Base-by-base conservation (phyloP, 495 filamentous ascomycete species). In the Pseudevernia furfuracea region DNA sequence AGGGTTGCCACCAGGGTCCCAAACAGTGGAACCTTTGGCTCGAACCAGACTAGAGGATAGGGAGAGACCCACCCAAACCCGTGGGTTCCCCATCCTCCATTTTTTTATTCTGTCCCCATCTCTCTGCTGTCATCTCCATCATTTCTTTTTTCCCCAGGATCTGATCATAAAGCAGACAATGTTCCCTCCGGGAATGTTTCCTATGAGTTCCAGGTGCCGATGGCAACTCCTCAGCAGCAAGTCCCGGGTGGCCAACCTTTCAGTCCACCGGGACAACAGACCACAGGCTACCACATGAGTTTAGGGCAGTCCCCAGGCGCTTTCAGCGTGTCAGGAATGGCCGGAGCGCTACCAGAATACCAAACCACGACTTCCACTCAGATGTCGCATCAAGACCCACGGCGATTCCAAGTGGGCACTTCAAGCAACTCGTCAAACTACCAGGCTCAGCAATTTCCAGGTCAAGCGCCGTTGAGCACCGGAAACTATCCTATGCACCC, bases 241-340 rank as follows among this genome's bases (percentile, higher is more conserved):
- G 62, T 68, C 56, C 58, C 65, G 49, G 44, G 70, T 61, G 71
- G 68, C 43, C 70, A 68, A 70, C 30, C 69, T 62, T 71, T 65
- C 72, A 57, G 69, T 63, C 37, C 64, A 12, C 36, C 59, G 23
- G 70, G 70, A 49, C 72, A 76, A 46, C 67, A 67, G 37, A 63
- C 63, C 21, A 72, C 69, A 36, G 60, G 70, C 37, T 67, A 68
- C 21, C 66, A 63, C 19, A 60, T 59, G 38, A 67, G 61, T 30
- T 78, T 75, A 68, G 76, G 72, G 62, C 58, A 65, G 17, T 58
- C 59, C 19, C 62, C 72, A 28, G 68, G 77, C 39, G 59, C 69
- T 21, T 73, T 83, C 63, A 79, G 75, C 62, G 81, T 84, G 80
- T 71, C 70, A 37, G 71, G 72, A 32, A 78, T 84, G 74, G 68